Evolutionary conservation across 2,329 filamentous ascomycete genomes (phyloP).

Genomic region (Purpureocillium lavendulum): DNA sequence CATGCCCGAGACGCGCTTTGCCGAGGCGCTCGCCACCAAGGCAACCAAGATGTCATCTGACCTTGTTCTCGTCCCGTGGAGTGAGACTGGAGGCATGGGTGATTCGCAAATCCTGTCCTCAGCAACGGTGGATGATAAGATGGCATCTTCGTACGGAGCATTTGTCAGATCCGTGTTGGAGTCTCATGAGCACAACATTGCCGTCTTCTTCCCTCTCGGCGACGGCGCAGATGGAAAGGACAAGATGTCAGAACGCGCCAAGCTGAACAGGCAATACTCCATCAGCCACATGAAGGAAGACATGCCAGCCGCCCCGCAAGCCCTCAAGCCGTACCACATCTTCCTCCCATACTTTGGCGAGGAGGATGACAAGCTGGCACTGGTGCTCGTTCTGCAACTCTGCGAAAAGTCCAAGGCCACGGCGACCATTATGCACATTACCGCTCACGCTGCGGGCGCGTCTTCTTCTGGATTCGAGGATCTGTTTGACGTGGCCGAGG

Average conservation of each 20-base stretch:
- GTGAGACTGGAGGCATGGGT: conserved; percentile 65
- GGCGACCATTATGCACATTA: conserved; percentile 55
- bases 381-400: conserved; percentile 76
- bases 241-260: conserved; percentile 21
- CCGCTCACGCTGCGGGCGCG: not conserved
- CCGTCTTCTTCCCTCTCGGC: conserved; percentile 69
- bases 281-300: conserved; percentile 49
- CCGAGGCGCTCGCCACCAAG: conserved; percentile 65
- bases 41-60: conserved; percentile 64
- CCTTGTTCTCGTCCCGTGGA: conserved; percentile 82
- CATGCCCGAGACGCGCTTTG: conserved; percentile 68
- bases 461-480: conserved; percentile 3
- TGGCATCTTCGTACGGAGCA: conserved; percentile 49
- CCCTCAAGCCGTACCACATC: conserved; percentile 69
- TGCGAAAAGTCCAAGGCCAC: conserved; percentile 72
- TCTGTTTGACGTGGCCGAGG: conserved; percentile 7
- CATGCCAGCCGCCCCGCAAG: conserved; percentile 46
- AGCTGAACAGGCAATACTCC: conserved; percentile 45
- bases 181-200: conserved; percentile 58
- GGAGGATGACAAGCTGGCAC: conserved; percentile 69
- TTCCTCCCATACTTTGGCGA: conserved; percentile 85
- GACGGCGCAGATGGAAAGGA: conserved; percentile 27
- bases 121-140: conserved; percentile 23
- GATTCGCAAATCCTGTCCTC: conserved; percentile 38
- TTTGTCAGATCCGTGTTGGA: conserved; percentile 66